Percentiles rank a stretch among this genome's conserved stretches.
These are phyloP conservation scores for Phytophthora ramorum DNA, from an alignment of 352 stramenopile genomes.

Conservation along the genomic window DNA sequence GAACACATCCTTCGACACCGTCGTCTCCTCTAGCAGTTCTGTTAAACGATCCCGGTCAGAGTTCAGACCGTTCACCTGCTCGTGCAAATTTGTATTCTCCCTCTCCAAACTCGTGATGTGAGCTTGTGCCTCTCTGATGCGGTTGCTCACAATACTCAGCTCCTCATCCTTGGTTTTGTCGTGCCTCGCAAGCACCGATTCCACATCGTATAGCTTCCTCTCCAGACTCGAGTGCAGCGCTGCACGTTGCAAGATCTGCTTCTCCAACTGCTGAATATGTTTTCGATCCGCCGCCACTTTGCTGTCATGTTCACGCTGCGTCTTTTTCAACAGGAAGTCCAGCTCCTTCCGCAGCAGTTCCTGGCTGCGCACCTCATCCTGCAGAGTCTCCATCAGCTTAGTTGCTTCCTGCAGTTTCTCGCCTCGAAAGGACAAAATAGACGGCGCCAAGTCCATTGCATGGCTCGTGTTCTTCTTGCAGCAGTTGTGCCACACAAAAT, in stretches of 20 bases:
- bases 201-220: constrained; percentile 78
- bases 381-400: constrained; percentile 51
- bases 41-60: constrained; percentile 45
- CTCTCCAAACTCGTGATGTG: constrained; percentile 42
- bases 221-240: constrained; percentile 70
- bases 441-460: constrained; percentile 71
- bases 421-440: constrained; percentile 73
- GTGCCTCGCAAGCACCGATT: constrained; percentile 59
- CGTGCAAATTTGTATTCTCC: constrained; percentile 47
- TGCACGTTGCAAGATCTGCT: constrained; percentile 72
- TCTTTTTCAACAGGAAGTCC: constrained; percentile 75
- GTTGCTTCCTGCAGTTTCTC: constrained; percentile 74
- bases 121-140: constrained; percentile 36
- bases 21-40: constrained; percentile 44
- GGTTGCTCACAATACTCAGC: constrained; percentile 40
- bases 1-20: constrained; percentile 59
- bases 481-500: constrained; percentile 85
- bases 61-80: constrained; percentile 35
- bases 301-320: constrained; percentile 77
- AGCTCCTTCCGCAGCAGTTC: constrained; percentile 66
- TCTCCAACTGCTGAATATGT: constrained; percentile 77
- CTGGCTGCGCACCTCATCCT: constrained; percentile 74
- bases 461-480: constrained; percentile 83
- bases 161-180: constrained; percentile 58
- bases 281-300: constrained; percentile 65